phyloP scores from a whole-genome alignment of 2,329 filamentous ascomycete species.

The Trichophyton equinum region DNA sequence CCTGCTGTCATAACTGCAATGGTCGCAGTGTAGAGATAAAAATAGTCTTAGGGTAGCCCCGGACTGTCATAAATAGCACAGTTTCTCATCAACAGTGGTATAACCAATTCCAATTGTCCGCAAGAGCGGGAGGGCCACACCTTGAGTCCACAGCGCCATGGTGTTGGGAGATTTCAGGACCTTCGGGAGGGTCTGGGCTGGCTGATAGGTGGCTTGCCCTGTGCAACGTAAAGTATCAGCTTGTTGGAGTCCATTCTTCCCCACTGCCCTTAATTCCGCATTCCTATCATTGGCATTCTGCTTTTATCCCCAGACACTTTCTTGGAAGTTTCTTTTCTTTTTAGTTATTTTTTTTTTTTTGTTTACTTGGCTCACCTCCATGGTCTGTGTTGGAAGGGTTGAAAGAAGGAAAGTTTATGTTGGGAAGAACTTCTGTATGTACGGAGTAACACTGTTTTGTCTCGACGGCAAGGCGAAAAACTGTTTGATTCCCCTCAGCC shows the following conservation, averaged over 20 bases:
- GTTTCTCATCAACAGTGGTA: background rate
- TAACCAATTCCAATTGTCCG: background rate
- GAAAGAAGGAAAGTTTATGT: background rate
- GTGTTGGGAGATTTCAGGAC: constrained; percentile 1
- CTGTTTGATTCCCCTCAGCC: background rate
- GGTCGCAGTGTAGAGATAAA: background rate
- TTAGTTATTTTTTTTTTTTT: background rate
- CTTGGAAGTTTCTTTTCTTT: too few species aligned
- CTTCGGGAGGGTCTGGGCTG: background rate
- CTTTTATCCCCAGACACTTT: background rate
- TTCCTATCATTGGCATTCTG: background rate
- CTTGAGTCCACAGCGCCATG: background rate
- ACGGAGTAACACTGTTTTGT: background rate
- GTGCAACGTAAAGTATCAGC: background rate
- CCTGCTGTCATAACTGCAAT: background rate
- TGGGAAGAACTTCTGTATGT: background rate
- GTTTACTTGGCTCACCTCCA: background rate
- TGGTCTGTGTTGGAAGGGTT: background rate
- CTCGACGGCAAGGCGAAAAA: background rate
- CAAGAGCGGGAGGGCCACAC: background rate
- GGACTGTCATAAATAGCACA: background rate
- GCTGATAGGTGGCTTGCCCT: background rate
- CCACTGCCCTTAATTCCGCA: background rate
- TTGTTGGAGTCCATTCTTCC: background rate
- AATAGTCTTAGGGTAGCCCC: background rate